Base-by-base conservation (phyloP, 2,329 filamentous ascomycete species). In the Penicillium frequentans region DNA sequence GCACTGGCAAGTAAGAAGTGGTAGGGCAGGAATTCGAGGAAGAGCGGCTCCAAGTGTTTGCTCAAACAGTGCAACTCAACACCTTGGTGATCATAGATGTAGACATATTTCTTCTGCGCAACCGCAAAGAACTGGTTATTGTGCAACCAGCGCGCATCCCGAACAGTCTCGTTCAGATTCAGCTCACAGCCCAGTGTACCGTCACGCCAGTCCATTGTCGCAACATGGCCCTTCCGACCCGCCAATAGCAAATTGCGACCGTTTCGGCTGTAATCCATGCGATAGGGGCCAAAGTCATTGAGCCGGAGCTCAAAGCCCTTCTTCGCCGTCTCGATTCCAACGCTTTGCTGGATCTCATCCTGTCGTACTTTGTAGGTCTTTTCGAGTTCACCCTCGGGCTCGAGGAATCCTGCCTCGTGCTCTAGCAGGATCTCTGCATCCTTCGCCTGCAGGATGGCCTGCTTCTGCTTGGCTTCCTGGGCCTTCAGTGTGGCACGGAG, bases 11-110 rank as follows among this genome's bases (percentile, higher is more conserved):
- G 82, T 43, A 99, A 85, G 73, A 96, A 99, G 73, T 99, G 95
- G 72, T 97, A 98, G 0, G 93, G 93, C 14, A 98, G 80, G 71
- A 97, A 99, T 75, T 98, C 91, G 83, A 99, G 91, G 74, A 96
- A 89, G 13, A 90, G 89, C 14, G 96, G 90, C 73, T 99, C 95
- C 60, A 90, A 85, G 72, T 96, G 93, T 73, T 95, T 95, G 75
- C 87, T 88, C 70, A 99, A 78, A 71, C 90, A 93, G 74, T 99
- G 95, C 54, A 99, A 79, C 77, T 99, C 95, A 21, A 97, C 90
- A 51, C 95, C 95, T 55, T 90, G 85, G 56, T 86, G 83, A 69
- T 97, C 95, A 79, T 99, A 99, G 63, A 99, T 97, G 78, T 96
- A 99, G 62, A 95, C 90, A 66, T 95, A 89, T 77, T 93, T 95